Base-by-base conservation (phyloP, 2,329 filamentous ascomycete genomes). In the Ceratocystis cubensis region DNA sequence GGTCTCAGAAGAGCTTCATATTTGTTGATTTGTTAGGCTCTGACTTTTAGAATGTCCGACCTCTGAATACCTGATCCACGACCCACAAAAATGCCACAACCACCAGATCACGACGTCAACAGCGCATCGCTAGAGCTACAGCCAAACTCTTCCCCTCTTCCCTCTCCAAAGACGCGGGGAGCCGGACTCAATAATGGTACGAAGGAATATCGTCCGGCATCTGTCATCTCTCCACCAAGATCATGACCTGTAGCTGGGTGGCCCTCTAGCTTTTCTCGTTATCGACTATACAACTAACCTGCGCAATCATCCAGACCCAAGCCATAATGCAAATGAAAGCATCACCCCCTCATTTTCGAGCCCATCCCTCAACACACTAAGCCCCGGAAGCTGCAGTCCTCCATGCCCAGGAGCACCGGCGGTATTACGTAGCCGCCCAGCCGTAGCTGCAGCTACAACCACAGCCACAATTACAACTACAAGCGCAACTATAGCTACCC, bases 1-100 rank as follows among this genome's bases (percentile, higher is more conserved):
- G 13, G 10, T 15, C 37, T 15, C 3, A 15, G 13, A 41, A 13
- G 37, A 15, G 3, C 37, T 41, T 41, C 37, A 41, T 41, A 15
- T 5, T 41, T 41, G 37, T 15, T 41, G 10, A 15, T 41, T 41
- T 15, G 20, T 28, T 10, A 53, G 20, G 22, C 48, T 53, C 15
- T 25, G 15, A 10, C 20, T 53, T 25, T 28, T 28, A 28, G 22
- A 46, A 41, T 41, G 37, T 15, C 37, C 37, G 37, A 15, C 37
- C 37, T 41, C 37, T 41, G 37, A 41, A 41, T 41, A 41, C 13
- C 37, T 10, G 45, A 25, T 13, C 20, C 15, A 20, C 61, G 37
- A 45, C 44, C 20, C 13, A 30, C 44, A 63, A 33, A 41, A 44
- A 63, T 63, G 61, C 2, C 37, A 46, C 61, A 63, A 22, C 61